phyloP scores from a whole-genome alignment of 495 filamentous ascomycete genomes.

The Penicillium tannophilum region DNA sequence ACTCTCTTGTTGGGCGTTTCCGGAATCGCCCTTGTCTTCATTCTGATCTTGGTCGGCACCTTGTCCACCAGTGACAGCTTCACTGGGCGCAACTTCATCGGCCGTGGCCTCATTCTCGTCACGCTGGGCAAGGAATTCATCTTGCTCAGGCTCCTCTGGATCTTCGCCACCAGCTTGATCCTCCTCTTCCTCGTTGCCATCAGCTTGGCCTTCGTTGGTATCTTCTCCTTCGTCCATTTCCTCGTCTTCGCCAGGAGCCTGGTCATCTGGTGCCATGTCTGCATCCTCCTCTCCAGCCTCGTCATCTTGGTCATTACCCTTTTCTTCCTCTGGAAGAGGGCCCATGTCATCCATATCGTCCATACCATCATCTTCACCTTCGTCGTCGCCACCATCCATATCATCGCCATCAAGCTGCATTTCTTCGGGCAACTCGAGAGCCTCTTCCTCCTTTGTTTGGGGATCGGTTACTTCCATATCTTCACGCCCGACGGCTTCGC shows the following conservation, averaged over 20 bases:
- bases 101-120: conserved; percentile 47
- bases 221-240: conserved; percentile 39
- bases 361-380: conserved; percentile 68
- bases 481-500: conserved; percentile 60
- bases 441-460: conserved; percentile 71
- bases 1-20: conserved; percentile 59
- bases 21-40: conserved; percentile 67
- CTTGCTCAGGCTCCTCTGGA: conserved; percentile 43
- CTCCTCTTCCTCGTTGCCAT: conserved; percentile 54
- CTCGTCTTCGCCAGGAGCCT: conserved; percentile 36
- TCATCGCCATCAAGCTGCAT: conserved; percentile 69
- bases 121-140: conserved; percentile 45
- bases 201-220: conserved; percentile 30
- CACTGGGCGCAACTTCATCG: conserved; percentile 53
- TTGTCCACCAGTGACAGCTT: conserved; percentile 47
- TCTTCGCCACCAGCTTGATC: conserved; percentile 56
- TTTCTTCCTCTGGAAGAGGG: conserved; percentile 52
- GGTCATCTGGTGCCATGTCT: conserved; percentile 44
- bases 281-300: conserved; percentile 39
- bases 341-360: conserved; percentile 74
- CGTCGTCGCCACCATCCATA: conserved; percentile 60
- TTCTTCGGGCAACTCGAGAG: conserved; percentile 67
- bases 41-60: conserved; percentile 52
- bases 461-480: conserved; percentile 66
- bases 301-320: conserved; percentile 40